A percentile compares a stretch with the other conserved stretches of the same genome.
Conservation (phyloP, 257 asterid genomes). For the Misopates orontium region DNA sequence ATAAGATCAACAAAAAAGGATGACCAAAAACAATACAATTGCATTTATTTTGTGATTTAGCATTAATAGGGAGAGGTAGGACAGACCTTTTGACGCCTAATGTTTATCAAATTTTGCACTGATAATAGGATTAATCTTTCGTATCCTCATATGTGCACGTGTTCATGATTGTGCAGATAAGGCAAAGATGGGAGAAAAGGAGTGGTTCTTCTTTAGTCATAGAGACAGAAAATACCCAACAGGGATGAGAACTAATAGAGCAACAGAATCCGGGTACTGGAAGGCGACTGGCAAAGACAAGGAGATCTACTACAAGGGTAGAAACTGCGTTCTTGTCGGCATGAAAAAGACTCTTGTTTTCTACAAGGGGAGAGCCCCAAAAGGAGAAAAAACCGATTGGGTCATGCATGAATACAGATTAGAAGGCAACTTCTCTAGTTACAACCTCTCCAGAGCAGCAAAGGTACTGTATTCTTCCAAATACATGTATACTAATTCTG, state of each 20-base stretch:
- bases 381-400: constrained; percentile 81
- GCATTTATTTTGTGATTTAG: not conserved
- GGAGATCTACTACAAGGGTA: constrained; percentile 51
- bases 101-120: not conserved
- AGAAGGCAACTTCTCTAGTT: constrained; percentile 56
- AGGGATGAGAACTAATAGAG: constrained; percentile 82
- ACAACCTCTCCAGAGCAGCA: constrained; percentile 59
- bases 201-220: constrained; percentile 73
- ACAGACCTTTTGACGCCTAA: too few relatives aligned
- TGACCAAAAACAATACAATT: not conserved
- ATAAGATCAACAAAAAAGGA: not conserved
- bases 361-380: constrained; percentile 92
- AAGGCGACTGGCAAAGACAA: constrained; percentile 91
- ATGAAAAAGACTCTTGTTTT: constrained; percentile 93
- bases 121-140: not conserved
- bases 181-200: constrained; percentile 76
- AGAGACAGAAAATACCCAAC: constrained; percentile 83
- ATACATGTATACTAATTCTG: not conserved
- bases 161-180: constrained; percentile 47
- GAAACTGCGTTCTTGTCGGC: constrained; percentile 60
- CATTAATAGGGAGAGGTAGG: not conserved
- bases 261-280: constrained; percentile 82
- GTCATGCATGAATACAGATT: constrained; percentile 85
- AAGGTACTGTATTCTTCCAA: constrained; percentile 43
- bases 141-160: not conserved